phyloP scores from a whole-genome alignment of 345 rosid species.

The Eucalyptus tenuipes region DNA sequence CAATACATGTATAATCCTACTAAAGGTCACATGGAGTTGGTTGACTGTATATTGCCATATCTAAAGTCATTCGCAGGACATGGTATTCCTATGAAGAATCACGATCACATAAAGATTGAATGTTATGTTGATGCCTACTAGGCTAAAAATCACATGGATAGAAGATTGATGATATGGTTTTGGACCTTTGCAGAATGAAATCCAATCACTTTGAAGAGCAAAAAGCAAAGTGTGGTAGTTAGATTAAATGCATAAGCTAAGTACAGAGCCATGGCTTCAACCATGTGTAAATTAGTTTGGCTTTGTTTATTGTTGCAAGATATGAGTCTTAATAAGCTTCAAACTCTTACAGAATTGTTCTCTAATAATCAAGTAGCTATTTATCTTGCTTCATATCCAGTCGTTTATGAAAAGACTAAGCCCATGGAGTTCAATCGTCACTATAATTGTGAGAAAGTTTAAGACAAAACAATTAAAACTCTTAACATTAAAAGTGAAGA shows the following conservation, averaged over 20 bases:
- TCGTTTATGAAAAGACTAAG: too few relatives aligned
- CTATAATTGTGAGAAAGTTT: too few relatives aligned
- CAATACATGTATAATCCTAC: neutral
- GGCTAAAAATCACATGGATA: neutral
- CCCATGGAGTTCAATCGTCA: neutral
- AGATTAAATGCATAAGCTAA: neutral
- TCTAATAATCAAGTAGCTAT: neutral
- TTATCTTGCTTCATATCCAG: too few relatives aligned
- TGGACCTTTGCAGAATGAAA: neutral
- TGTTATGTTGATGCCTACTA: neutral
- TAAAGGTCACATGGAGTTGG: neutral
- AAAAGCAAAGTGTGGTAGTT: neutral
- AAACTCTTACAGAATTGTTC: neutral
- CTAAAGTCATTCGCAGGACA: fast-evolving
- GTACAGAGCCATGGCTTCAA: neutral
- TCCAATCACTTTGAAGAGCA: neutral
- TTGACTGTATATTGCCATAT: too few relatives aligned
- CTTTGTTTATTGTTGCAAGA: too few relatives aligned
- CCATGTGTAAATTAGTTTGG: neutral
- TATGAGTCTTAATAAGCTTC: neutral
- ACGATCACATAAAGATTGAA: neutral
- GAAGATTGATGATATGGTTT: neutral
- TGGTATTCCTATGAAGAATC: neutral
- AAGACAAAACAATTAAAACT: too few relatives aligned
- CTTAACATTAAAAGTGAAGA: too few relatives aligned